phyloP scores from a whole-genome alignment of 257 asterid species.

The Galeopsis tetrahit region DNA sequence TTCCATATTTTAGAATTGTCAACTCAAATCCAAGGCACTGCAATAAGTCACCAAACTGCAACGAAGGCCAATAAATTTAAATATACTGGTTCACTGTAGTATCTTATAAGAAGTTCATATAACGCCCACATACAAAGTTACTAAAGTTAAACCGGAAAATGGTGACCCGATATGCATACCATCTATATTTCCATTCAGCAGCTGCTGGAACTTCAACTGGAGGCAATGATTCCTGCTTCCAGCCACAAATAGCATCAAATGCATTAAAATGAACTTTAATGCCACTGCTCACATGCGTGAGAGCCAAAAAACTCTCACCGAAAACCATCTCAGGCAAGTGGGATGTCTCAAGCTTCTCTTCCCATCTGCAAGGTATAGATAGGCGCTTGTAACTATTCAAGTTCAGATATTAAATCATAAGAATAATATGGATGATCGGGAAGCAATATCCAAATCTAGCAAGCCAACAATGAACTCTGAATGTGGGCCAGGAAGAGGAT shows the following conservation, averaged over 20 bases:
- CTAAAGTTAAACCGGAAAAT: not conserved
- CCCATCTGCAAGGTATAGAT: constrained; percentile 76
- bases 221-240: constrained; percentile 89
- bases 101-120: not conserved
- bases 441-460: constrained; percentile 11
- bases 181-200: constrained; percentile 87
- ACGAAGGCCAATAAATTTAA: not conserved
- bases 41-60: constrained; percentile 2
- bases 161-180: constrained; percentile 47
- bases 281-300: constrained; percentile 76
- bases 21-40: not conserved
- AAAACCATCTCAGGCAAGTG: constrained; percentile 98
- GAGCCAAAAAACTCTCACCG: constrained; percentile 81
- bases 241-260: constrained; percentile 88
- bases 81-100: not conserved
- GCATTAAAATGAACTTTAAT: constrained; percentile 73
- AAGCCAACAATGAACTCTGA: constrained; percentile 16
- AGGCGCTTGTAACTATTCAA: constrained; percentile 5
- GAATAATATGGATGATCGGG: not conserved
- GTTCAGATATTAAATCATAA: constrained; percentile 11
- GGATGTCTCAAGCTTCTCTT: constrained; percentile 79
- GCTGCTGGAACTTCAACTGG: constrained; percentile 99
- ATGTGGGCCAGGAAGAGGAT: constrained; percentile 21
- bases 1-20: constrained; percentile 5
- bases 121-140: not conserved